A percentile compares a stretch with the other conserved stretches of the same genome.
phyloP scores from a whole-genome alignment of 2,329 filamentous ascomycete genomes.

The Diplodia corticola region DNA sequence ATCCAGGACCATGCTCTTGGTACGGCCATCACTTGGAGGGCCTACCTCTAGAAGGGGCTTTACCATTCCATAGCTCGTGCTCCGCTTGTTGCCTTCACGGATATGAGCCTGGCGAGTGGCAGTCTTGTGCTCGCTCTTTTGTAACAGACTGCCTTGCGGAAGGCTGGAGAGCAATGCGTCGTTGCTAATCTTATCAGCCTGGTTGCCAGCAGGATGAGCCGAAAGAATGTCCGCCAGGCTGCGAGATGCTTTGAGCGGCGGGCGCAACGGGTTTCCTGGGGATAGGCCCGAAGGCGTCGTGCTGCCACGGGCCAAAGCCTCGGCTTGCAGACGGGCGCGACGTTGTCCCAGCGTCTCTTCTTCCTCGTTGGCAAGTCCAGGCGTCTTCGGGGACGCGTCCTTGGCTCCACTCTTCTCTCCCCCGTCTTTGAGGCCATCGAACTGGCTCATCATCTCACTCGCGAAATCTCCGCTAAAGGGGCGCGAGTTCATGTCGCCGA shows the following conservation, averaged over 20 bases:
- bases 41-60: conserved; percentile 32
- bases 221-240: conserved; percentile 65
- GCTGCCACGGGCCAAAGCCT: conserved; percentile 50
- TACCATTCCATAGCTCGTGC: conserved; percentile 34
- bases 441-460: conserved; percentile 61
- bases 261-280: conserved; percentile 30
- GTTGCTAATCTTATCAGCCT: conserved; percentile 39
- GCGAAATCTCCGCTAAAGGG: conserved; percentile 68
- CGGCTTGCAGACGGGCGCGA: conserved; percentile 70
- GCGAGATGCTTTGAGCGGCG: conserved; percentile 45
- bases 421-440: conserved; percentile 34
- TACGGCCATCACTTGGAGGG: conserved; percentile 3
- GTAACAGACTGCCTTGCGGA: conserved; percentile 44
- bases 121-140: conserved; percentile 39
- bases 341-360: conserved; percentile 81
- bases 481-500: conserved; percentile 44
- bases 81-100: conserved; percentile 36
- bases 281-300: conserved; percentile 18
- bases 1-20: conserved; percentile 11
- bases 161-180: conserved; percentile 37
- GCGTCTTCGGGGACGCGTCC: conserved; percentile 27
- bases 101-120: conserved; percentile 40
- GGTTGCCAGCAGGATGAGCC: conserved; percentile 50
- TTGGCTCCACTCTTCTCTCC: conserved; percentile 31
- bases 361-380: conserved; percentile 44